Conservation (phyloP, 1,139 yeast species). For the Casaregolazyma suthepensis region DNA sequence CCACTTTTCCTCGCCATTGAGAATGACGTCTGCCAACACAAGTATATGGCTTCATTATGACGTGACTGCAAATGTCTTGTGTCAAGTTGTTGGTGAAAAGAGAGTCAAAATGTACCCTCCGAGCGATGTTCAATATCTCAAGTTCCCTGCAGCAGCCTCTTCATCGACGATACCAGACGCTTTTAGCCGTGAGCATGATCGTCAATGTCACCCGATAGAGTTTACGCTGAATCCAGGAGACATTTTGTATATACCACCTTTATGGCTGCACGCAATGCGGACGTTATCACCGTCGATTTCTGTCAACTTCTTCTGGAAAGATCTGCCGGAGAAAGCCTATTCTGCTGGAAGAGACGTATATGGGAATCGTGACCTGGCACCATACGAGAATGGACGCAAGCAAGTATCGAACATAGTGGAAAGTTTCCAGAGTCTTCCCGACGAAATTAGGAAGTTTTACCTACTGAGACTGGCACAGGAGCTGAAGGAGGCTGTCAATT, state of each 20-base stretch:
- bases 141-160: slow-evolving; percentile 32
- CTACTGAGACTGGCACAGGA: slow-evolving; percentile 27
- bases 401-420: slow-evolving; percentile 21
- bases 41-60: slow-evolving; percentile 37
- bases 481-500: slow-evolving; percentile 15
- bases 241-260: slow-evolving; percentile 33
- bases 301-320: slow-evolving; percentile 34
- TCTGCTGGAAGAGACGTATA: slow-evolving; percentile 33
- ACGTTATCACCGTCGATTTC: slow-evolving; percentile 31
- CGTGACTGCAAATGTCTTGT: slow-evolving; percentile 34
- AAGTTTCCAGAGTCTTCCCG: slow-evolving; percentile 25
- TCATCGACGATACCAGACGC: slow-evolving; percentile 32
- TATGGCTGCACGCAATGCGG: slow-evolving; percentile 37
- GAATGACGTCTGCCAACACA: slow-evolving; percentile 32
- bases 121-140: slow-evolving; percentile 26
- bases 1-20: slow-evolving; percentile 34
- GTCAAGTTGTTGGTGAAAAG: slow-evolving; percentile 33
- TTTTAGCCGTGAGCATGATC: slow-evolving; percentile 23
- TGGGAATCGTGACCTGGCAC: slow-evolving; percentile 33
- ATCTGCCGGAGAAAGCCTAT: slow-evolving; percentile 25
- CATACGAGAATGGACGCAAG: slow-evolving; percentile 31
- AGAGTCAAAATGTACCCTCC: slow-evolving; percentile 34
- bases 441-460: slow-evolving; percentile 26
- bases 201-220: slow-evolving; percentile 28
- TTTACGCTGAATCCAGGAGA: slow-evolving; percentile 35